These are phyloP conservation scores for Alternaria triticimaculans DNA, from an alignment of 2,329 filamentous ascomycete genomes.

Conservation along the genomic window DNA sequence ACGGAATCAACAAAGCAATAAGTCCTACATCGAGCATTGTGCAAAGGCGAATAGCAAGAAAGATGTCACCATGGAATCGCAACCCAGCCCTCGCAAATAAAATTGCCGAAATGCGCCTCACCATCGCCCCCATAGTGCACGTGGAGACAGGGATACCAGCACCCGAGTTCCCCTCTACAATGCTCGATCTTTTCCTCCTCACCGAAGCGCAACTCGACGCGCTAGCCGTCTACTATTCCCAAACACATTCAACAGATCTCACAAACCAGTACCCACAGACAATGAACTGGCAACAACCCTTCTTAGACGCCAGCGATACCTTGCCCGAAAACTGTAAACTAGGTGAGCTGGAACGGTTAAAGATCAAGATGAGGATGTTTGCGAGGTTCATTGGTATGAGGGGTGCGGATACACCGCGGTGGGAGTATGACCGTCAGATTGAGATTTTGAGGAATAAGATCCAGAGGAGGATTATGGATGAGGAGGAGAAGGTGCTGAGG, in stretches of 20 bases:
- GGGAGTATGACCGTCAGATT: slow-evolving; percentile 54
- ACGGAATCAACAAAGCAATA: slow-evolving; percentile 22
- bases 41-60: slow-evolving; percentile 15
- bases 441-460: slow-evolving; percentile 40
- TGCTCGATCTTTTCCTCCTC: slow-evolving; percentile 76
- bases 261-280: slow-evolving; percentile 68
- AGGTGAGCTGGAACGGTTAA: slow-evolving; percentile 48
- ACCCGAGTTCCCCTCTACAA: slow-evolving; percentile 68
- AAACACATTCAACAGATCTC: slow-evolving; percentile 62
- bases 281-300: slow-evolving; percentile 65
- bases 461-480: slow-evolving; percentile 28
- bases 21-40: slow-evolving; percentile 10
- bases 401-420: slow-evolving; percentile 63
- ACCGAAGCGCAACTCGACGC: slow-evolving; percentile 73
- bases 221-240: slow-evolving; percentile 76
- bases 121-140: slow-evolving; percentile 68
- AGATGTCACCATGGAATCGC: slow-evolving; percentile 17
- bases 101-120: slow-evolving; percentile 69
- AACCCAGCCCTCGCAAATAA: slow-evolving; percentile 64
- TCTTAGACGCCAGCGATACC: slow-evolving; percentile 37
- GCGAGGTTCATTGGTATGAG: slow-evolving; percentile 76
- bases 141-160: slow-evolving; percentile 68
- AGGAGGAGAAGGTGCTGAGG: slow-evolving; percentile 13
- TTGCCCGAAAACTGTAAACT: slow-evolving; percentile 34
- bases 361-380: slow-evolving; percentile 71